phyloP scores from a whole-genome alignment of 176 grass and related monocot genomes.

The Cymbopogon citratus region DNA sequence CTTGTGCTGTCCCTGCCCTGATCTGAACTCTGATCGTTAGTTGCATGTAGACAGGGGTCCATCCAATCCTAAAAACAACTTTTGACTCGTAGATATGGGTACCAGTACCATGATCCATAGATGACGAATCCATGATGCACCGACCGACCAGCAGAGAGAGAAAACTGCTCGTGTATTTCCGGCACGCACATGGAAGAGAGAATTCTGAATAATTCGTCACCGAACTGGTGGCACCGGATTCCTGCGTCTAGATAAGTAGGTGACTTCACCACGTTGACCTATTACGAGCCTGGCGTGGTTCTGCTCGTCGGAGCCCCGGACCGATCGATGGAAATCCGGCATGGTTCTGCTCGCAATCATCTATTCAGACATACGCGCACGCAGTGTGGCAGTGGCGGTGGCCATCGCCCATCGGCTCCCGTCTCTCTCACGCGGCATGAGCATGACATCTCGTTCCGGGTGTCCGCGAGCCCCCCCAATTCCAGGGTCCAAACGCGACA shows the following conservation, averaged over 20 bases:
- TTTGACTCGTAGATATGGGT: background rate
- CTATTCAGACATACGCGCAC: background rate
- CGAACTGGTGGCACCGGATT: background rate
- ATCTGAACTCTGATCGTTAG: too few relatives aligned
- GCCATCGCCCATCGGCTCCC: background rate
- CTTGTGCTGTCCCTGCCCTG: too few relatives aligned
- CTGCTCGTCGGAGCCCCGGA: background rate
- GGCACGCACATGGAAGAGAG: background rate
- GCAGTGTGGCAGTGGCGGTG: background rate
- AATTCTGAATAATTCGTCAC: background rate
- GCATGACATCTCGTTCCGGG: background rate
- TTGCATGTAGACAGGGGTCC: too few relatives aligned
- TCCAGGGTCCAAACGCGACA: background rate
- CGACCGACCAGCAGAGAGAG: background rate
- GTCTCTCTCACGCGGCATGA: background rate
- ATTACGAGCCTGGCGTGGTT: background rate
- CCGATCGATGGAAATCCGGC: background rate
- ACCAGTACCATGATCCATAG: background rate
- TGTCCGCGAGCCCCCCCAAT: background rate
- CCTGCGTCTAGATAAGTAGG: background rate
- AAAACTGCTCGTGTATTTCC: background rate
- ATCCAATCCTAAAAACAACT: too few relatives aligned
- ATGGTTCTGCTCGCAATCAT: conserved; percentile 26
- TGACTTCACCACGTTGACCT: background rate
- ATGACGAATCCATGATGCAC: background rate